Percentiles rank a stretch among this genome's conserved stretches.
Conservation (phyloP, 2,329 filamentous ascomycete species). For the Blumeriella jaapii region DNA sequence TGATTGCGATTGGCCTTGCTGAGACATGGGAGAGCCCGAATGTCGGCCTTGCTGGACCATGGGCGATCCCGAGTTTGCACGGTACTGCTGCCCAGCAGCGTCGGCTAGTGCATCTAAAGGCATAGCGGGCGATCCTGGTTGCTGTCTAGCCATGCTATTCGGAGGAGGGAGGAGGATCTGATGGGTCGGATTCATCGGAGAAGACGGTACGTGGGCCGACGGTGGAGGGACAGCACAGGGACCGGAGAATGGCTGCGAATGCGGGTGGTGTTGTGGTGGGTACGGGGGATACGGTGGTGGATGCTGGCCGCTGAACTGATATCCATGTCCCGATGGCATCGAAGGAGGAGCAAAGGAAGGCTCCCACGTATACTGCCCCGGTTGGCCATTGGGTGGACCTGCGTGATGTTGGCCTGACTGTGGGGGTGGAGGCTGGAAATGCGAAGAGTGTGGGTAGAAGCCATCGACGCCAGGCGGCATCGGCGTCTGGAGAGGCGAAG, state of each 20-base stretch:
- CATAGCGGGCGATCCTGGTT: slow-evolving; percentile 18
- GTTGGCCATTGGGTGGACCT: slow-evolving; percentile 11
- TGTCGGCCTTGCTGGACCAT: slow-evolving; percentile 17
- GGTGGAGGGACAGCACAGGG: slow-evolving; percentile 21
- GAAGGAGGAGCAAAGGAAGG: slow-evolving; percentile 14
- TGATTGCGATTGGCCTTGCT: slow-evolving; percentile 2
- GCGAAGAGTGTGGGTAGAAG: not conserved
- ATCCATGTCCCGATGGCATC: not conserved
- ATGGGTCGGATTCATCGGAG: slow-evolving; percentile 20
- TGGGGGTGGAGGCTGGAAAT: not conserved
- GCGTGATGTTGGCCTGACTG: not conserved
- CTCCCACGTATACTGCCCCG: slow-evolving; percentile 12
- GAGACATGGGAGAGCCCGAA: slow-evolving; percentile 4
- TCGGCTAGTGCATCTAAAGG: slow-evolving; percentile 25
- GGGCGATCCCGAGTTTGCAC: slow-evolving; percentile 21
- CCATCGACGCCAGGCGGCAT: slow-evolving; percentile 1
- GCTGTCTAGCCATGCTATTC: slow-evolving; percentile 12
- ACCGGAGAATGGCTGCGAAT: slow-evolving; percentile 19
- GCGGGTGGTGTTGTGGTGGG: slow-evolving; percentile 5
- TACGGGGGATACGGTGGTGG: slow-evolving; percentile 10
- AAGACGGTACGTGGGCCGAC: slow-evolving; percentile 24
- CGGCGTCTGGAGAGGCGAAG: slow-evolving; percentile 19
- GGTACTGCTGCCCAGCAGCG: slow-evolving; percentile 25
- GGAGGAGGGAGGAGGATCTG: slow-evolving; percentile 21
- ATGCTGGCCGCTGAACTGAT: slow-evolving; percentile 1